A percentile compares a stretch with the other conserved stretches of the same genome.
These are phyloP conservation scores for Berberis thunbergii DNA, from an alignment of 164 flowering plant genomes.

Conservation along the genomic window DNA sequence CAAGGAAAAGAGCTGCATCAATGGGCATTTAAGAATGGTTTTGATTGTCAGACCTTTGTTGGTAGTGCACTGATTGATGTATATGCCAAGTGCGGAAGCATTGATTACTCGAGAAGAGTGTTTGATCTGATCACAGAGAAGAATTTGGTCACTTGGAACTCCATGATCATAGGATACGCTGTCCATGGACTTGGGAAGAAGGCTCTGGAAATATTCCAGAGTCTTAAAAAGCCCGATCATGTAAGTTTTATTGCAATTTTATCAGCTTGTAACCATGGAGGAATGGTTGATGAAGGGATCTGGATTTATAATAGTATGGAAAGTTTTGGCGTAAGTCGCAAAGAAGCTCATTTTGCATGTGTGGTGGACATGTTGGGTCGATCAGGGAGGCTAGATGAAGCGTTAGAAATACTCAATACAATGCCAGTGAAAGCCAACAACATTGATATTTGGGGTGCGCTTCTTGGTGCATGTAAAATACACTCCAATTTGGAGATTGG, in stretches of 20 bases:
- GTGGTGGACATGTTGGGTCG: conserved; percentile 24
- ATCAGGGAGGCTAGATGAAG: conserved; percentile 19
- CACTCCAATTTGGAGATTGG: conserved; percentile 19
- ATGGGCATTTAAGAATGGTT: conserved; percentile 16
- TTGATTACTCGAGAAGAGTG: conserved; percentile 16
- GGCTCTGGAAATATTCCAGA: conserved; percentile 18
- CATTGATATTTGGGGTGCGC: conserved; percentile 21
- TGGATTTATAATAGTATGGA: conserved; percentile 23
- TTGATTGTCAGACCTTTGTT: conserved; percentile 20
- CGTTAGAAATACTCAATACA: conserved; percentile 15
- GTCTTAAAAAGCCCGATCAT: conserved; percentile 22
- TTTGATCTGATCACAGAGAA: conserved; percentile 19
- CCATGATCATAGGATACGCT: conserved; percentile 23
- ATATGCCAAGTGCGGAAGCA: conserved; percentile 24
- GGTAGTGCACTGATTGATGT: conserved; percentile 28
- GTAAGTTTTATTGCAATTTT: conserved; percentile 20
- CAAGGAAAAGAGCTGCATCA: conserved; percentile 24
- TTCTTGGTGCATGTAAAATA: conserved; percentile 22
- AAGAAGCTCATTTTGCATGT: conserved; percentile 23
- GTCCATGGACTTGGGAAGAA: conserved; percentile 20
- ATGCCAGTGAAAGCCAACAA: conserved; percentile 15
- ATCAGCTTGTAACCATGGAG: conserved; percentile 31
- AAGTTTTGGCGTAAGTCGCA: conserved; percentile 11
- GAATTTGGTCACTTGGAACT: conserved; percentile 21
- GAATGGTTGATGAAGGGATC: conserved; percentile 22